These are phyloP conservation scores for Naganishia liquefaciens DNA, from an alignment of 1,284 basidiomycete species.

Conservation along the genomic window DNA sequence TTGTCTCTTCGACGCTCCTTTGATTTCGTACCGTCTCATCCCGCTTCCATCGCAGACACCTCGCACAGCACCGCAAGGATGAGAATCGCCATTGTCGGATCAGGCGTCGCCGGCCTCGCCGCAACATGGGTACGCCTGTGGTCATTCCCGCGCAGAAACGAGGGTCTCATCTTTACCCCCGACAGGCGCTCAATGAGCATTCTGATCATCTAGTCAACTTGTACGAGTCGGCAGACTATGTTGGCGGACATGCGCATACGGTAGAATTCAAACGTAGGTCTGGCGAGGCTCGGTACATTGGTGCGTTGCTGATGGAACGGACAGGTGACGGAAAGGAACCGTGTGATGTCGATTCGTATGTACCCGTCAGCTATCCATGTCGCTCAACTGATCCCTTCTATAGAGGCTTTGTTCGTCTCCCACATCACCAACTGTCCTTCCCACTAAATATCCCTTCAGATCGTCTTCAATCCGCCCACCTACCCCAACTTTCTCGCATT, in stretches of 20 bases:
- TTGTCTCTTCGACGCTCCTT: neutral
- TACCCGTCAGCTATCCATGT: neutral
- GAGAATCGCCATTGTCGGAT: conserved; percentile 72
- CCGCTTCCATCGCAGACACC: neutral
- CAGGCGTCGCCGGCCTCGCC: conserved; percentile 73
- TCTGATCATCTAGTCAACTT: conserved; percentile 77
- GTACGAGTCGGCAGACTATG: conserved; percentile 68
- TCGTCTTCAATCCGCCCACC: conserved; percentile 74
- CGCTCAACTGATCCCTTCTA: neutral
- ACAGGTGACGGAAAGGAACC: conserved; percentile 55
- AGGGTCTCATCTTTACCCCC: neutral
- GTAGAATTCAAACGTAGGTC: conserved; percentile 59
- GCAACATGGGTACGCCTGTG: conserved; percentile 67
- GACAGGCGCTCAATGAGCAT: conserved; percentile 69
- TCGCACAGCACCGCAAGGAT: conserved; percentile 36
- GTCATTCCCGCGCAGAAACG: neutral
- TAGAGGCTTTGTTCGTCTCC: conserved; percentile 51
- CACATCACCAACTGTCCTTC: conserved; percentile 51
- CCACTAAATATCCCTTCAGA: conserved; percentile 56
- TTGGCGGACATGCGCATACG: conserved; percentile 79
- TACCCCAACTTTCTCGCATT: conserved; percentile 81
- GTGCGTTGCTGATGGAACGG: neutral
- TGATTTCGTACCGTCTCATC: too few relatives aligned
- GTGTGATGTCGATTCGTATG: conserved; percentile 69
- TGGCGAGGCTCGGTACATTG: neutral